phyloP scores from a whole-genome alignment of 2,329 filamentous ascomycete species.

The Pyricularia sp. region DNA sequence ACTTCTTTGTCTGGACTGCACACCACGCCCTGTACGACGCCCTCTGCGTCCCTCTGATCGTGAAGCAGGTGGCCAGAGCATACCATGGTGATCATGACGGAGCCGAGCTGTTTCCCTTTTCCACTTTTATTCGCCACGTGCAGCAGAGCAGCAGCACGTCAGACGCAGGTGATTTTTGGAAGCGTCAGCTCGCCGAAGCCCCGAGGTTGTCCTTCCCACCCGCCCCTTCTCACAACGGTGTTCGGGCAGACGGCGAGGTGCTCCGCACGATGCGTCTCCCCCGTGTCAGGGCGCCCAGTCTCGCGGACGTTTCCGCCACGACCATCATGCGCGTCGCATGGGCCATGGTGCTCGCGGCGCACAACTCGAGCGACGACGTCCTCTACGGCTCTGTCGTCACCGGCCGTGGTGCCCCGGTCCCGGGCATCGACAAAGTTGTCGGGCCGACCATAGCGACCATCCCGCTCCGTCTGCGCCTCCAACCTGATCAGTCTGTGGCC shows the following conservation, averaged over 20 bases:
- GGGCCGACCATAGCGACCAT: constrained; percentile 22
- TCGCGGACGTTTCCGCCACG: background rate
- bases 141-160: constrained; percentile 12
- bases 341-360: background rate
- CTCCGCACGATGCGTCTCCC: background rate
- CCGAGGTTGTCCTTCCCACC: background rate
- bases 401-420: constrained; percentile 17
- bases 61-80: constrained; percentile 50
- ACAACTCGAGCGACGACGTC: background rate
- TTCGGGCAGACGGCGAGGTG: background rate
- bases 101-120: constrained; percentile 30
- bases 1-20: constrained; percentile 32
- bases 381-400: constrained; percentile 19
- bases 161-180: background rate
- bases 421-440: constrained; percentile 16
- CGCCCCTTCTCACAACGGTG: background rate
- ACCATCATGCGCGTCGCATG: background rate
- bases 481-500: constrained; percentile 6
- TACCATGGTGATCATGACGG: constrained; percentile 18
- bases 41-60: constrained; percentile 54
- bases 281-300: background rate
- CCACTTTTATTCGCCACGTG: constrained; percentile 34
- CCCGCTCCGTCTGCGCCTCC: constrained; percentile 15
- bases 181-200: background rate
- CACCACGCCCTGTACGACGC: constrained; percentile 59